These are phyloP conservation scores for Calonectria pteridis DNA, from an alignment of 2,329 filamentous ascomycete genomes.

Conservation along the genomic window DNA sequence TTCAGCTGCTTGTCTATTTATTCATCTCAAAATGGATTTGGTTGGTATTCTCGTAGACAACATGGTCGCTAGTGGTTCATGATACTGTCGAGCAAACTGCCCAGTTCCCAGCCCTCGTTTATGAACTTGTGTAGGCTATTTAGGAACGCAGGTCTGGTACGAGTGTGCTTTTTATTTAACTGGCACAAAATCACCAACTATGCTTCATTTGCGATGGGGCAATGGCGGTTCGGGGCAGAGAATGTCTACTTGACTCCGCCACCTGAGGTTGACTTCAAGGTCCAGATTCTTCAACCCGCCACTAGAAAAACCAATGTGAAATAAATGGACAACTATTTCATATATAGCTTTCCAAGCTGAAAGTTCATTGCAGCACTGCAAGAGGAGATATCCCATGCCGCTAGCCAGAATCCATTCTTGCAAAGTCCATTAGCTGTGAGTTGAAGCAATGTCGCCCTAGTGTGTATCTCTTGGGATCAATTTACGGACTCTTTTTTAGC, in stretches of 20 bases:
- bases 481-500: too few species aligned
- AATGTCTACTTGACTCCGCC: neutral
- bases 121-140: too few species aligned
- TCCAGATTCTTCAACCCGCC: neutral
- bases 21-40: too few species aligned
- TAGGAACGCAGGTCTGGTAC: neutral
- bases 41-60: too few species aligned
- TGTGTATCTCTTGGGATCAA: neutral
- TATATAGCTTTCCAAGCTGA: neutral
- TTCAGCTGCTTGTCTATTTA: too few species aligned
- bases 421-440: neutral
- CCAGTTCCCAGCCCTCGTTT: too few species aligned
- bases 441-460: neutral
- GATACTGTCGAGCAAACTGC: too few species aligned
- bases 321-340: neutral
- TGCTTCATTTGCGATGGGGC: too few species aligned
- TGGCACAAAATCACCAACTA: neutral
- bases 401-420: neutral
- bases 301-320: neutral
- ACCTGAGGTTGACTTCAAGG: neutral
- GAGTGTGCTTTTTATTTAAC: neutral
- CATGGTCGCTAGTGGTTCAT: too few species aligned
- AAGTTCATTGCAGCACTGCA: neutral
- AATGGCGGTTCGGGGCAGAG: neutral
- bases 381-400: too few species aligned